phyloP scores from a whole-genome alignment of 495 filamentous ascomycete genomes.

The Tetracladium marchalianum region DNA sequence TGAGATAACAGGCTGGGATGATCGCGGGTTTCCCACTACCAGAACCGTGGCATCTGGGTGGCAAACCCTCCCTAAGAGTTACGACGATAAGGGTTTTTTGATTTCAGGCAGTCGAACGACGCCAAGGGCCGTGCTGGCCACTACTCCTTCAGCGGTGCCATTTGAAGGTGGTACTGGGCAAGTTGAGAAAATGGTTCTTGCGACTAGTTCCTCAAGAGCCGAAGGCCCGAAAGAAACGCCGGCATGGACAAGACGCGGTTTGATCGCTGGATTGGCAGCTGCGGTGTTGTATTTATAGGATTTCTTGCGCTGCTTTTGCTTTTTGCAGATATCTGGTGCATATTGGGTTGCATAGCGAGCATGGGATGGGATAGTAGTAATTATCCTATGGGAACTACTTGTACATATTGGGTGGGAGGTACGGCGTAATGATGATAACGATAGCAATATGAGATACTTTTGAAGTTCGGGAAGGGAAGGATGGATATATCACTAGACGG shows the following conservation, averaged over 20 bases:
- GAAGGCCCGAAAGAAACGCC: conserved; percentile 3
- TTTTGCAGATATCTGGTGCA: too few species aligned
- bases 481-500: too few species aligned
- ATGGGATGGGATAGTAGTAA: too few species aligned
- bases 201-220: conserved; percentile 5
- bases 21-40: conserved; percentile 16
- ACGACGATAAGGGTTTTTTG: conserved; percentile 14
- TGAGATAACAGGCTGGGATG: conserved; percentile 16
- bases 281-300: not conserved
- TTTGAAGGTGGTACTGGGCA: conserved; percentile 1
- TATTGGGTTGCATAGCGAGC: too few species aligned
- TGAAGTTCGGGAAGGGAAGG: not conserved
- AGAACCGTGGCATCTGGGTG: conserved; percentile 2
- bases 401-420: not conserved
- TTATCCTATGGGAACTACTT: too few species aligned
- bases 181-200: conserved; percentile 4
- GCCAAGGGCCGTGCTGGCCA: not conserved
- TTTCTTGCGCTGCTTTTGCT: too few species aligned
- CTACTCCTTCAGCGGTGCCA: not conserved
- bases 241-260: not conserved
- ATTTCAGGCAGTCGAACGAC: conserved; percentile 1
- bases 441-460: conserved; percentile 1
- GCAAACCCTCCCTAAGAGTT: conserved; percentile 8
- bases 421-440: conserved; percentile 2
- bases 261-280: not conserved